Percentiles rank a stretch among this genome's conserved stretches.
Conservation (phyloP, 805 yeast genomes). For the Hanseniaspora occidentalis region DNA sequence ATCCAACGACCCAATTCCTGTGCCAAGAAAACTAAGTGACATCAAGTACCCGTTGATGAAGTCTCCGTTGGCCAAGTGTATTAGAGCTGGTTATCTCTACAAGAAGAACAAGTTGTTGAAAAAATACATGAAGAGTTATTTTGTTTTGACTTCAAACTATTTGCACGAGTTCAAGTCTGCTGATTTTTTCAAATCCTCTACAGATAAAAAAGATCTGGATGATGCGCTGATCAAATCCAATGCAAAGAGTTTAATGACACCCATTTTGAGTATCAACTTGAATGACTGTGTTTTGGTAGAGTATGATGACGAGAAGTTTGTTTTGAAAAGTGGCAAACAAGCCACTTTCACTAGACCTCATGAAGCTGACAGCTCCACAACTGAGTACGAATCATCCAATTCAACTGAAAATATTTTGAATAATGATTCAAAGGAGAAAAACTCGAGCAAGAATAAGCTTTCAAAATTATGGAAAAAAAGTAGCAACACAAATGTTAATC, state of each 20-base stretch:
- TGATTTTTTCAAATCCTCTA: slow-evolving; percentile 26
- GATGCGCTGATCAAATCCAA: slow-evolving; percentile 5
- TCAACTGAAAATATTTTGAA: slow-evolving; percentile 3
- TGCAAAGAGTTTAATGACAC: slow-evolving; percentile 40
- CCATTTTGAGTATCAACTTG: slow-evolving; percentile 30
- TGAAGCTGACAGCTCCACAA: slow-evolving; percentile 15
- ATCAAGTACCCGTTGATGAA: slow-evolving; percentile 41
- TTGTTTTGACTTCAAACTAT: slow-evolving; percentile 53
- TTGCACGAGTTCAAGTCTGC: slow-evolving; percentile 50
- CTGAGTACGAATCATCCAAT: slow-evolving; percentile 18
- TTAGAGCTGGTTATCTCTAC: slow-evolving; percentile 46
- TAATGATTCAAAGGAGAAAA: not conserved
- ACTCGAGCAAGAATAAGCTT: too few species aligned
- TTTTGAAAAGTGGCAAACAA: slow-evolving; percentile 23
- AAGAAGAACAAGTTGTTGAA: slow-evolving; percentile 51
- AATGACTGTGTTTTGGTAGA: slow-evolving; percentile 24
- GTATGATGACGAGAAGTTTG: slow-evolving; percentile 28
- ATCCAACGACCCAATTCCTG: slow-evolving; percentile 28
- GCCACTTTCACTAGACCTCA: slow-evolving; percentile 9
- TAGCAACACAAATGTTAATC: not conserved
- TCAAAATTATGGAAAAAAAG: not conserved
- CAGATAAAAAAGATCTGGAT: slow-evolving; percentile 3
- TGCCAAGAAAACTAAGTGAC: slow-evolving; percentile 36
- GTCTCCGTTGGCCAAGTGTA: slow-evolving; percentile 37
- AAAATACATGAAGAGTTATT: slow-evolving; percentile 49